Conservation (phyloP, 1,284 basidiomycete species). For the Peniophora sp. region DNA sequence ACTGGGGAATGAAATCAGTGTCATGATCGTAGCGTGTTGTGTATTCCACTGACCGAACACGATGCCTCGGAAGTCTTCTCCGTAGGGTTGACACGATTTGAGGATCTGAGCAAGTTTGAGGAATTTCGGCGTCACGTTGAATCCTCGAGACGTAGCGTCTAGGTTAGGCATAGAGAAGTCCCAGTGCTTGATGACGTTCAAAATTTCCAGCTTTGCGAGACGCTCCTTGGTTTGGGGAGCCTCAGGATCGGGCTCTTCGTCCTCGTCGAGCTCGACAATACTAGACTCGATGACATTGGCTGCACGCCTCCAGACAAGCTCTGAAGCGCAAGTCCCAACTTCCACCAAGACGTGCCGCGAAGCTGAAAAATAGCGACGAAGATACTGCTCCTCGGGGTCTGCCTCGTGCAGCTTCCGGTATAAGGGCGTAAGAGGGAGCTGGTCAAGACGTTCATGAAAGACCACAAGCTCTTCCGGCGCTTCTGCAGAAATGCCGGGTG, state of each 20-base stretch:
- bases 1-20: constrained; percentile 25
- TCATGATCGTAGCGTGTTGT: neutral
- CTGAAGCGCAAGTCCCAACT: constrained; percentile 55
- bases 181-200: constrained; percentile 44
- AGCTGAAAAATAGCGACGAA: constrained; percentile 32
- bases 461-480: constrained; percentile 35
- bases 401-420: constrained; percentile 26
- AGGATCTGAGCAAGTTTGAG: constrained; percentile 49
- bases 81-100: constrained; percentile 40
- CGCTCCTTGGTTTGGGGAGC: constrained; percentile 6
- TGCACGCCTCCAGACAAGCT: constrained; percentile 54
- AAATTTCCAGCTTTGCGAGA: constrained; percentile 17
- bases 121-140: constrained; percentile 63
- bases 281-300: constrained; percentile 29
- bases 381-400: constrained; percentile 29
- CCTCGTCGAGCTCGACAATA: constrained; percentile 19
- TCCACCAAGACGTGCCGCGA: constrained; percentile 39
- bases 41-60: constrained; percentile 44
- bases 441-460: constrained; percentile 27
- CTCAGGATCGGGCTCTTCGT: constrained; percentile 23
- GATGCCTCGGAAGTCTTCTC: constrained; percentile 52
- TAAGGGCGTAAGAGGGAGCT: constrained; percentile 21
- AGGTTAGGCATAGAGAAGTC: constrained; percentile 52
- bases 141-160: constrained; percentile 40
- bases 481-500: too few relatives aligned